phyloP scores from a whole-genome alignment of 805 yeast genomes.

The Trichomonascus vanleenenianus region DNA sequence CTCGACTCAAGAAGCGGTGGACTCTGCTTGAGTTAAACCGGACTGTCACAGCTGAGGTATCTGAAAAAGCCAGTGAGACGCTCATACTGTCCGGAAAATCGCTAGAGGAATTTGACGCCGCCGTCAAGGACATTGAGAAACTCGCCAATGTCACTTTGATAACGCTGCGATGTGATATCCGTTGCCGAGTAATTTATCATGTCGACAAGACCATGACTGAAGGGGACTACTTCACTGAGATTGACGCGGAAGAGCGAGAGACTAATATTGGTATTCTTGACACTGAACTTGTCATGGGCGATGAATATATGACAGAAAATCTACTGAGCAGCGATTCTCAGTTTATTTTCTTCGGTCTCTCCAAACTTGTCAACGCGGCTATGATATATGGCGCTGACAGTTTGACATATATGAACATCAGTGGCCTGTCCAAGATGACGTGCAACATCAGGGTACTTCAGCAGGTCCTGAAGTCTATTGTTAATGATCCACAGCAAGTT shows the following conservation, averaged over 20 bases:
- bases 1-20: constrained; percentile 26
- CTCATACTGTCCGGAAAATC: constrained; percentile 19
- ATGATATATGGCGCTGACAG: constrained; percentile 46
- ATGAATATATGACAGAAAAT: constrained; percentile 33
- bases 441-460: constrained; percentile 59
- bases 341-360: constrained; percentile 40
- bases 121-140: constrained; percentile 19
- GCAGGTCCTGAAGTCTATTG: constrained; percentile 57
- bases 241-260: constrained; percentile 56
- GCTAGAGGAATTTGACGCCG: constrained; percentile 24
- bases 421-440: constrained; percentile 52
- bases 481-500: constrained; percentile 43
- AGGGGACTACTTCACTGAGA: constrained; percentile 43
- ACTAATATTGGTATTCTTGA: constrained; percentile 44
- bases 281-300: constrained; percentile 39
- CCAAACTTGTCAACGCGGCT: constrained; percentile 43
- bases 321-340: constrained; percentile 26
- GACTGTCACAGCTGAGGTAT: constrained; percentile 1
- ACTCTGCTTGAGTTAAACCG: constrained; percentile 22
- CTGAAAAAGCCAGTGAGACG: constrained; percentile 8
- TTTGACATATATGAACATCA: constrained; percentile 43
- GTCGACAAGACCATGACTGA: constrained; percentile 41
- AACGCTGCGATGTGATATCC: constrained; percentile 49
- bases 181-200: constrained; percentile 45
- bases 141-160: constrained; percentile 26